These are phyloP conservation scores for Chrysochromulina parva DNA, from an alignment of 78 protist genomes.

Conservation along the genomic window DNA sequence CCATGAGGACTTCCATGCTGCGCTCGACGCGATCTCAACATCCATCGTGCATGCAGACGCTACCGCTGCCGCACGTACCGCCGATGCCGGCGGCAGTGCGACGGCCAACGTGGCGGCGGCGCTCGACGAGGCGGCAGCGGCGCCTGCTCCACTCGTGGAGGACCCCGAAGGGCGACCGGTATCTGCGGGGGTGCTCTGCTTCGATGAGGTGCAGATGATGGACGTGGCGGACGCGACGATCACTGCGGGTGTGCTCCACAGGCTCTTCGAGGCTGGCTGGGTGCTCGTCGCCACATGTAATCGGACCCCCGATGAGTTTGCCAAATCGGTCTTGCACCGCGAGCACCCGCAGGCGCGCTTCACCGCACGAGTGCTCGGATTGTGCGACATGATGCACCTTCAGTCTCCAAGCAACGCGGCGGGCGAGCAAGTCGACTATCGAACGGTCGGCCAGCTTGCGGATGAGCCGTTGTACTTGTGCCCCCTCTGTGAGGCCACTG, in stretches of 20 bases:
- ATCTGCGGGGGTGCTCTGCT: slow-evolving; percentile 33
- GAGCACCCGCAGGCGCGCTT: slow-evolving; percentile 17
- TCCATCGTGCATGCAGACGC: too few species aligned
- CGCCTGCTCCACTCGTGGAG: too few species aligned
- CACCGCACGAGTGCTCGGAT: not conserved
- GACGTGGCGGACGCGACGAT: slow-evolving; percentile 37
- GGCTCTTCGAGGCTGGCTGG: not conserved
- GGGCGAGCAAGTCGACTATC: not conserved
- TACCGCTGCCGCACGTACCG: too few species aligned
- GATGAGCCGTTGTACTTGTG: not conserved
- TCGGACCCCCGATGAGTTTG: not conserved
- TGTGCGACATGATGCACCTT: not conserved
- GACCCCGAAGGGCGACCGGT: too few species aligned
- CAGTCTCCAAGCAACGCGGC: too few species aligned
- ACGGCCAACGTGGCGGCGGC: too few species aligned
- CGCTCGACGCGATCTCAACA: too few species aligned
- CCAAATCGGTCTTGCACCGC: not conserved
- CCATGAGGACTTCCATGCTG: too few species aligned
- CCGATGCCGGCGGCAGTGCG: too few species aligned
- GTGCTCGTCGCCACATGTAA: slow-evolving; percentile 41
- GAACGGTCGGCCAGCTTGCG: not conserved
- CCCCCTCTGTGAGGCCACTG: not conserved
- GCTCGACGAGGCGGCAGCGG: too few species aligned
- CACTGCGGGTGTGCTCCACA: not conserved
- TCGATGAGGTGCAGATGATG: slow-evolving; percentile 42